phyloP scores from a whole-genome alignment of 73 alveolate species.

The Stentor roeselii region DNA sequence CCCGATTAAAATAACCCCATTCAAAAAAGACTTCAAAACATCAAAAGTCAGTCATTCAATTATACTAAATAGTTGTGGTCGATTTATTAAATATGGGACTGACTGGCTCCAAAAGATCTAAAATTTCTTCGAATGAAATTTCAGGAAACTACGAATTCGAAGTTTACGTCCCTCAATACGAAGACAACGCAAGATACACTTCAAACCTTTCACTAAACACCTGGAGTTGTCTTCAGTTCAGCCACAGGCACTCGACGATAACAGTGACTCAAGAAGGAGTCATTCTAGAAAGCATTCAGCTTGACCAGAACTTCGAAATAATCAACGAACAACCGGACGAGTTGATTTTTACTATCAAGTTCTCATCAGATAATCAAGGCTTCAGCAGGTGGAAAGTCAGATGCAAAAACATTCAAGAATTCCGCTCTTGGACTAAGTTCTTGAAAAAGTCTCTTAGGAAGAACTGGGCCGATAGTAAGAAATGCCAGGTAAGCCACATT shows the following conservation, averaged over 20 bases:
- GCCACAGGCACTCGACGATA: neutral
- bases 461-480: neutral
- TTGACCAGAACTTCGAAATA: constrained; percentile 13
- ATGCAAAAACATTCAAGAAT: neutral
- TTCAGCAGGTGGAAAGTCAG: neutral
- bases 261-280: neutral
- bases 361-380: neutral
- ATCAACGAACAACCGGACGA: neutral
- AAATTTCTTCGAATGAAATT: too few species aligned
- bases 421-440: neutral
- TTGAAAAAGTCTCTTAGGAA: neutral
- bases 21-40: too few species aligned
- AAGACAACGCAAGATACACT: neutral
- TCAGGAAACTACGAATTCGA: neutral
- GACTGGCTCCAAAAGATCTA: neutral
- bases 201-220: neutral
- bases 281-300: neutral
- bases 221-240: neutral
- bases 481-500: neutral
- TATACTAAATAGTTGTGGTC: too few species aligned
- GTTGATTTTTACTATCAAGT: constrained; percentile 7
- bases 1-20: too few species aligned
- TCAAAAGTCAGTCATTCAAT: too few species aligned
- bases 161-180: neutral
- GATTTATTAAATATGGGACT: neutral